Conservation (phyloP, 1,139 yeast genomes). For the Tardiomyces depauwii region DNA sequence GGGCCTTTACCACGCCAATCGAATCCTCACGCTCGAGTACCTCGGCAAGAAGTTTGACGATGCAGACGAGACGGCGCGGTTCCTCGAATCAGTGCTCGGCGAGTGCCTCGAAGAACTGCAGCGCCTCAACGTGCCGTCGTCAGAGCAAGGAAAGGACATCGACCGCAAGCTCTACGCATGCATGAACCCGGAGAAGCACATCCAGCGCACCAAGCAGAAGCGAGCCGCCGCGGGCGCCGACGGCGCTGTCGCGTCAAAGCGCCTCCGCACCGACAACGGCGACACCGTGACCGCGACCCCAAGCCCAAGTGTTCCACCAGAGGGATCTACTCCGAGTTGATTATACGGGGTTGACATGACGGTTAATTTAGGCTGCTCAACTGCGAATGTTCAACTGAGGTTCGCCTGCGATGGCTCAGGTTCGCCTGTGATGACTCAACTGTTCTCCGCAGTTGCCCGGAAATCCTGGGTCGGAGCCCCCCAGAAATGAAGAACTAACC, state of each 20-base stretch:
- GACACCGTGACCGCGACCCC: not conserved
- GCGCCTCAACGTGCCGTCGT: constrained; percentile 9
- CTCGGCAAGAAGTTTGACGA: constrained; percentile 43
- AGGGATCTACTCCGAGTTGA: not conserved
- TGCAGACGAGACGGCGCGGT: constrained; percentile 2
- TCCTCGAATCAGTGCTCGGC: constrained; percentile 11
- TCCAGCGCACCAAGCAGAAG: not conserved
- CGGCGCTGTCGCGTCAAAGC: not conserved
- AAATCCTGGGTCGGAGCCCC: no score
- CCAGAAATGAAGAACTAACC: no score
- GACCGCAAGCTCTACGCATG: constrained; percentile 24
- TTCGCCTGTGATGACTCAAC: no score
- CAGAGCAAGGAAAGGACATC: constrained; percentile 21
- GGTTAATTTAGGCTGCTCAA: no score
- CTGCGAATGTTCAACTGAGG: no score
- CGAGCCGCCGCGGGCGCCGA: not conserved
- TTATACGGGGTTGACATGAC: no score
- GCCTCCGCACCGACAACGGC: not conserved
- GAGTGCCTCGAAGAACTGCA: constrained; percentile 14
- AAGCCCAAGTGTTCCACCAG: not conserved
- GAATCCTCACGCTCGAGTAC: constrained; percentile 53
- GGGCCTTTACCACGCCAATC: constrained; percentile 58
- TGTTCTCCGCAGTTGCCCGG: no score
- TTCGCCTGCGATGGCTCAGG: no score
- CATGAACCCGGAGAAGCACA: constrained; percentile 8